Base-by-base conservation (phyloP, 23 red algal species). In the Gracilariopsis chorda region DNA sequence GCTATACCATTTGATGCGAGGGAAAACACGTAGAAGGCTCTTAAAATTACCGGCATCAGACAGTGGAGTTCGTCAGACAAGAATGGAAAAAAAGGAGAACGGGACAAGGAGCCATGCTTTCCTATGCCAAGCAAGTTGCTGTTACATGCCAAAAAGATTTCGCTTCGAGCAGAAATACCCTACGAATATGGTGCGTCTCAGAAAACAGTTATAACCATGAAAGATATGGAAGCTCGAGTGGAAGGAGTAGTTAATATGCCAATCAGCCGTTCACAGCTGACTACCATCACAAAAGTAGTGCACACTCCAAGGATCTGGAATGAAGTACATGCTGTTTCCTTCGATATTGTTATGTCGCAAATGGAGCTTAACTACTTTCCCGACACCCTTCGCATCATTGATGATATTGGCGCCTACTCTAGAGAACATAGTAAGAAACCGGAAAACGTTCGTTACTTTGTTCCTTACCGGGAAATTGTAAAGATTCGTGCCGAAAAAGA, bases 261-360 rank as follows among this genome's bases (percentile, higher is more conserved):
- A 5, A 58, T 89, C 19, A 20, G 48, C 28, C 3, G 48, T 12
- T 56, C 85, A 59, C 76, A 77, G 58, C 33, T 73, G 29, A 47
- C 78, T 48, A 58, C 55, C 4, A 14, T 89, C 3, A 78, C 85
- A 23, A 47, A 69, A 30, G 37, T 65, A n/a, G 40, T 89, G 16
- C 85, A 89, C 32, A 55, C 45, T 48, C 85, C 85, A 13, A 48
- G 60, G 48, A 42, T 78, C 8, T 89, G 85, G 85, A 89, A 89
- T 46, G 85, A 78, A 57, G 70, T 59, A 45, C 85, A 89, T 51
- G 45, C 42, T 17, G 61, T 70, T 55, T 55, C 85, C 7, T 65
- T 60, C 17, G 85, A 89, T 77, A 48, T 89, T 34, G 12, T 49
- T 2, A 33, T 56, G 44, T 46, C 44, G 4, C 61, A 78, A 36